phyloP scores from a whole-genome alignment of 164 flowering plant species.

The Saururus chinensis region DNA sequence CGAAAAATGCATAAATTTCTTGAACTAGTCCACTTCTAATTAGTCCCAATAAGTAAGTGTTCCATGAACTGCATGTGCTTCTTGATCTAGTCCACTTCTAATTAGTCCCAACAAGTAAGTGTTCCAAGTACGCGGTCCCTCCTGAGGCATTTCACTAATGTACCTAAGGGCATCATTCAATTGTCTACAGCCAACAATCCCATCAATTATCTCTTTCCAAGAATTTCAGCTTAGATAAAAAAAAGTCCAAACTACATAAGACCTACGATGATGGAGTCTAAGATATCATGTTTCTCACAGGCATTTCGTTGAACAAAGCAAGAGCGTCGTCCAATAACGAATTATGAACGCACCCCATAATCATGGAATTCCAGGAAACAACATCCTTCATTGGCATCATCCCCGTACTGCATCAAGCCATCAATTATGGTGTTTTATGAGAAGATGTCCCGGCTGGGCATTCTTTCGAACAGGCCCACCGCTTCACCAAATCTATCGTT shows the following conservation, averaged over 20 bases:
- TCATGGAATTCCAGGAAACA: no score
- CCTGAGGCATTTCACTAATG: slow-evolving; percentile 37
- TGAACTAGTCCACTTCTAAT: slow-evolving; percentile 26
- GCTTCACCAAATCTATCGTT: no score
- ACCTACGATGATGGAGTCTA: slow-evolving; percentile 39
- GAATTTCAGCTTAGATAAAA: slow-evolving; percentile 42
- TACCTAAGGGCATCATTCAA: slow-evolving; percentile 31
- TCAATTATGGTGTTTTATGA: slow-evolving; percentile 48
- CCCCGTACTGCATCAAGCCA: slow-evolving; percentile 41
- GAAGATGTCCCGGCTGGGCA: no score
- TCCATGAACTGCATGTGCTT: no score
- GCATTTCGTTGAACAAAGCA: slow-evolving; percentile 35
- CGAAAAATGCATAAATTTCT: slow-evolving; percentile 50
- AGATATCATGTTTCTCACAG: slow-evolving; percentile 33
- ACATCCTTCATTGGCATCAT: slow-evolving; percentile 43
- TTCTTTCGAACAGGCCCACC: no score
- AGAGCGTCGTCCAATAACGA: slow-evolving; percentile 35
- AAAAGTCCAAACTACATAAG: slow-evolving; percentile 35
- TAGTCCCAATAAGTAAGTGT: no score
- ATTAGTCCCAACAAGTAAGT: no score
- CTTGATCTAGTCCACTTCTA: no score
- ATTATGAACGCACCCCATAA: slow-evolving; percentile 40
- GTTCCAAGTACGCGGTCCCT: slow-evolving; percentile 37
- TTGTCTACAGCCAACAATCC: slow-evolving; percentile 22
- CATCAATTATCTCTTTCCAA: no score